A percentile compares a stretch with the other conserved stretches of the same genome.
phyloP scores from a whole-genome alignment of 1,139 yeast species.

The Candida sanyaensis region DNA sequence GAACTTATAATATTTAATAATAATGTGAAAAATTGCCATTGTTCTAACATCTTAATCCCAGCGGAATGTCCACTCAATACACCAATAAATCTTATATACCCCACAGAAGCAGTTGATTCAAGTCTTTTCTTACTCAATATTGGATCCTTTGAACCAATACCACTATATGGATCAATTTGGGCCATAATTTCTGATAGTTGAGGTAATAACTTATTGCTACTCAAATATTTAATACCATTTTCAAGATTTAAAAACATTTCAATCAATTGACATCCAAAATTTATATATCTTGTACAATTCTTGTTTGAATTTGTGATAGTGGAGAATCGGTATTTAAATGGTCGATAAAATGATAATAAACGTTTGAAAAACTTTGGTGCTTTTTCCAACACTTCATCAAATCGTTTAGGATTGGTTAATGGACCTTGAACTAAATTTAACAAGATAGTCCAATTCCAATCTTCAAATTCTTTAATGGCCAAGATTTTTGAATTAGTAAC shows the following conservation, averaged over 20 bases:
- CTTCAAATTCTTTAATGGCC: conserved; percentile 73
- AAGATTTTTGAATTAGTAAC: conserved; percentile 70
- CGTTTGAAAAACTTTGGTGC: conserved; percentile 83
- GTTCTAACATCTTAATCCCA: conserved; percentile 70
- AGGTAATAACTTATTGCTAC: conserved; percentile 75
- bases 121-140: conserved; percentile 64
- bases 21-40: conserved; percentile 85
- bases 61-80: conserved; percentile 57
- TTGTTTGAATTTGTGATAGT: conserved; percentile 38
- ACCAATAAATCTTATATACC: conserved; percentile 80
- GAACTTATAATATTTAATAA: conserved; percentile 71
- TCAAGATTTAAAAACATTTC: conserved; percentile 60
- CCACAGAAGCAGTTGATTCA: conserved; percentile 66
- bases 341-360: conserved; percentile 82
- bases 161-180: conserved; percentile 80
- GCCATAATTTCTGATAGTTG: conserved; percentile 88
- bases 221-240: conserved; percentile 69
- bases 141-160: conserved; percentile 72
- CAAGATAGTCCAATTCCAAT: conserved; percentile 87
- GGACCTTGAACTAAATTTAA: conserved; percentile 79
- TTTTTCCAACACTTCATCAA: conserved; percentile 77
- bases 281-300: conserved; percentile 57
- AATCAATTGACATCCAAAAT: conserved; percentile 73
- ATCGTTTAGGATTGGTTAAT: conserved; percentile 62
- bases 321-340: conserved; percentile 85